Evolutionary conservation across 768 basidiomycete genomes (phyloP), one percentile per base, ranked within the genome.

Genomic region (Russula earlei): DNA sequence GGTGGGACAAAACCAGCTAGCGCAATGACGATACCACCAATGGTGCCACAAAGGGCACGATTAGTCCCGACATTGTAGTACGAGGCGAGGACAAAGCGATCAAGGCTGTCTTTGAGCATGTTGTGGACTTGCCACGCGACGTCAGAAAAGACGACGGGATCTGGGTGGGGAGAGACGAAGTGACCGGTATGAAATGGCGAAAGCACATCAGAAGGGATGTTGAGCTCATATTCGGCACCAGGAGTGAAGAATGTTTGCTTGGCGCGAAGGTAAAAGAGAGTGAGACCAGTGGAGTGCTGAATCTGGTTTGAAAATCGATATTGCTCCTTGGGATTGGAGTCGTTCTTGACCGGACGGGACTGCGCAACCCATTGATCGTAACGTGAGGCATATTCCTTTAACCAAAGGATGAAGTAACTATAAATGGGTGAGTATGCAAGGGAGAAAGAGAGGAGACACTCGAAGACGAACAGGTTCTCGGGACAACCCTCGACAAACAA

Each of bases 181-280:
- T 12, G 82, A 79, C 1, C 54, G 24, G 58, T 54, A 42, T 66
- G 66, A 62, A 70, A 71, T n/a, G 63, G 66, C 25, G 82, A 77
- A 33, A 88, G 78, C 29, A 84, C 68, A 49, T 79, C 78, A 9
- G 83, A 83, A 11, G 84, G 76, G 24, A 89, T 76, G 58, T 84
- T 77, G 62, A 89, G 81, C 59, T 87, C 85, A 63, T 85, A 89
- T 41, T 77, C 74, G 44, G 82, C 80, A 54, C 79, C 79, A 19
- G 85, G 85, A 3, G 82, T 84, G 59, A 89, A 79, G 66, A 91
- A 91, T 0, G 87, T 90, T 65, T 86, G 80, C 62, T 87, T 88
- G 10, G 87, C 87, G 36, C 87, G 82, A 3, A 79, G 72, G 65
- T 86, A 91, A 69, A 88, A 90, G 73, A 85, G 77, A 57, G 84